These are phyloP conservation scores for Harringtonia aguacate DNA, from an alignment of 2,329 filamentous ascomycete genomes.

Conservation along the genomic window DNA sequence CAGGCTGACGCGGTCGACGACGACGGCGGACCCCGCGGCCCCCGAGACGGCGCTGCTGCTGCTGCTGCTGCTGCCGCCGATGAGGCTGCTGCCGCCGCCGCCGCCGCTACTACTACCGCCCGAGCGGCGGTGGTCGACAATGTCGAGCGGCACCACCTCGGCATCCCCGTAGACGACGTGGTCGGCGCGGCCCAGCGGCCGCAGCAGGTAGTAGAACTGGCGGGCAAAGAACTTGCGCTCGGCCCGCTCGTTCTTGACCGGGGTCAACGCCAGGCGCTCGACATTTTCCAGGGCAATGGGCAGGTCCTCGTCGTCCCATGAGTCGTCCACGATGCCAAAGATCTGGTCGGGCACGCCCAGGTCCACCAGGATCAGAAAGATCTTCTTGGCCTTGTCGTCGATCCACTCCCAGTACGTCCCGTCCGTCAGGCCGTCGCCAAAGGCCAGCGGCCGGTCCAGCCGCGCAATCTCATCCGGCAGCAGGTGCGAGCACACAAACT, in stretches of 20 bases:
- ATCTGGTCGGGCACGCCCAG: slow-evolving; percentile 62
- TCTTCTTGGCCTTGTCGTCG: slow-evolving; percentile 52
- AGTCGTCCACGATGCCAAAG: slow-evolving; percentile 63
- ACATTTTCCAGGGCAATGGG: slow-evolving; percentile 58
- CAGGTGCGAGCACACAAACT: slow-evolving; percentile 56
- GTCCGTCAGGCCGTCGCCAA: slow-evolving; percentile 59
- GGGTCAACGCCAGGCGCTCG: slow-evolving; percentile 49
- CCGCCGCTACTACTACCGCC: slow-evolving; percentile 9
- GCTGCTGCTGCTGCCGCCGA: slow-evolving; percentile 1
- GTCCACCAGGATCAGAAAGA: slow-evolving; percentile 63
- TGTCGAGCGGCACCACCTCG: slow-evolving; percentile 59
- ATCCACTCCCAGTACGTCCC: slow-evolving; percentile 75
- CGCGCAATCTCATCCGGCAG: slow-evolving; percentile 50
- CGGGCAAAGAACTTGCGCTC: slow-evolving; percentile 59
- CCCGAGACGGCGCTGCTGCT: slow-evolving; percentile 12
- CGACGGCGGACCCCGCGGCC: slow-evolving; percentile 42
- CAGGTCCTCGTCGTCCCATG: slow-evolving; percentile 67
- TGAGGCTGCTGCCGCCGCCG: not conserved
- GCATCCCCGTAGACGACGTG: slow-evolving; percentile 52
- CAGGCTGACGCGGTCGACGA: slow-evolving; percentile 50
- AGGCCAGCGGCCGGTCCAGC: slow-evolving; percentile 52
- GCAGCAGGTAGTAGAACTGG: slow-evolving; percentile 62
- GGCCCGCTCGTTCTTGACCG: slow-evolving; percentile 48
- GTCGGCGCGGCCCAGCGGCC: slow-evolving; percentile 47
- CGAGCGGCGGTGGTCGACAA: slow-evolving; percentile 45